phyloP scores from a whole-genome alignment of 129 eudicot species.

The Lonicera japonica region DNA sequence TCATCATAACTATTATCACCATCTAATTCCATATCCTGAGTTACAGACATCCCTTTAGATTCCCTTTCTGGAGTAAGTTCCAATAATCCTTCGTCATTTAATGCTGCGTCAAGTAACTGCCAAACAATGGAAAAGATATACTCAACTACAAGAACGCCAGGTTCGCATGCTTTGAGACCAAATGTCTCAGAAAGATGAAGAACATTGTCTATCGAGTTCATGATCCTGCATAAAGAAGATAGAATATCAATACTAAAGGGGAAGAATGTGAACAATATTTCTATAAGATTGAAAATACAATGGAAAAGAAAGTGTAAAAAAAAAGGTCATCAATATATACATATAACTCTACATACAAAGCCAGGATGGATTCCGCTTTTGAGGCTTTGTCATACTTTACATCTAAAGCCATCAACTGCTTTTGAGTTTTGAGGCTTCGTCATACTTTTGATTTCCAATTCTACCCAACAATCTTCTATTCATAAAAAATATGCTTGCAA shows the following conservation, averaged over 20 bases:
- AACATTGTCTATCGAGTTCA: slow-evolving; percentile 47
- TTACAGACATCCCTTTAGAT: slow-evolving; percentile 39
- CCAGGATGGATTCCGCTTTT: too few relatives aligned
- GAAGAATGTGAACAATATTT: too few relatives aligned
- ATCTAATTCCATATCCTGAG: slow-evolving; percentile 75
- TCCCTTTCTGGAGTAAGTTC: slow-evolving; percentile 50
- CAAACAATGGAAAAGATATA: slow-evolving; percentile 62
- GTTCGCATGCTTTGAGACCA: slow-evolving; percentile 45
- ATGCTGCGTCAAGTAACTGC: slow-evolving; percentile 80
- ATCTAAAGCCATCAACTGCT: too few relatives aligned
- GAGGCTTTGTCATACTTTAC: too few relatives aligned
- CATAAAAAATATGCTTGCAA: too few relatives aligned
- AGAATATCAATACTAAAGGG: slow-evolving; percentile 8
- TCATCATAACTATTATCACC: slow-evolving; percentile 28
- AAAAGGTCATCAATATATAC: too few relatives aligned
- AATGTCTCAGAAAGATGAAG: slow-evolving; percentile 61
- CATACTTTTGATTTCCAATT: too few relatives aligned
- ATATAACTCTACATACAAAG: too few relatives aligned
- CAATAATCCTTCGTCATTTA: slow-evolving; percentile 82
- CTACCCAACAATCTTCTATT: too few relatives aligned
- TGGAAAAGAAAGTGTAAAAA: too few relatives aligned
- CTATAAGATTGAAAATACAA: too few relatives aligned
- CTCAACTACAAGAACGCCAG: slow-evolving; percentile 55
- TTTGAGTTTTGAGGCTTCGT: too few relatives aligned
- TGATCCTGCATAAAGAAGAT: slow-evolving; percentile 53